A percentile compares a stretch with the other conserved stretches of the same genome.
These are phyloP conservation scores for Scalesia atractyloides DNA, from an alignment of 129 eudicot species.

Conservation along the genomic window DNA sequence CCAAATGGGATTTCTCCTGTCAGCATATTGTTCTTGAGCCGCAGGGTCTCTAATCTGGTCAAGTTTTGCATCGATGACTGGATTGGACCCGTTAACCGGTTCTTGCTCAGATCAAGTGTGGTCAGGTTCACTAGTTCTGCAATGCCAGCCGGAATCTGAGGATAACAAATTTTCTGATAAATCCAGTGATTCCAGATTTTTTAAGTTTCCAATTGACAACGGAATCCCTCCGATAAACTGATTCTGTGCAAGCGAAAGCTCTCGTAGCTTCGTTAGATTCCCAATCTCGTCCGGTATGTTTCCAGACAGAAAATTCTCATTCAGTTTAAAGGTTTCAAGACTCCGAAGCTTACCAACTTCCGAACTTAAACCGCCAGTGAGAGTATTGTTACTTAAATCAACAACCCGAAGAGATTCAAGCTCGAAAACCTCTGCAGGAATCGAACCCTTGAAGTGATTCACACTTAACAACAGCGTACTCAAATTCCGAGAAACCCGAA, in stretches of 20 bases:
- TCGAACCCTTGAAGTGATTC: constrained; percentile 37
- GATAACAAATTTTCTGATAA: constrained; percentile 40
- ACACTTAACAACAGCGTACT: constrained; percentile 29
- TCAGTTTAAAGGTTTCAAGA: constrained; percentile 40
- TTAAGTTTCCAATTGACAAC: constrained; percentile 33
- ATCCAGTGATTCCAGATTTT: constrained; percentile 40
- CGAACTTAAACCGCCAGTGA: constrained; percentile 39
- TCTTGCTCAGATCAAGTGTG: constrained; percentile 47
- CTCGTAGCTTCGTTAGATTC: constrained; percentile 42
- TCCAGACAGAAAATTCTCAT: constrained; percentile 42
- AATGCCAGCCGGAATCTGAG: constrained; percentile 41
- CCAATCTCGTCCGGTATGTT: constrained; percentile 45
- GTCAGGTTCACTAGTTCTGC: constrained; percentile 40
- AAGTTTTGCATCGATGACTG: constrained; percentile 42
- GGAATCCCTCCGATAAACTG: constrained; percentile 48
- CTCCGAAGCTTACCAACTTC: constrained; percentile 40
- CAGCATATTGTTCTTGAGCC: constrained; percentile 47
- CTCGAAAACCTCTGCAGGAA: constrained; percentile 42
- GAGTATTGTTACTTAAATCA: constrained; percentile 43
- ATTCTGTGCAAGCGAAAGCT: constrained; percentile 40
- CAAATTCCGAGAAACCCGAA: constrained; percentile 37
- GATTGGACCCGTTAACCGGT: constrained; percentile 44
- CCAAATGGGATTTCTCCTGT: constrained; percentile 56
- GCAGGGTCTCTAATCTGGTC: constrained; percentile 40
- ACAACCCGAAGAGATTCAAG: constrained; percentile 38